phyloP scores from a whole-genome alignment of 257 asterid genomes.

The Buddleja alternifolia region DNA sequence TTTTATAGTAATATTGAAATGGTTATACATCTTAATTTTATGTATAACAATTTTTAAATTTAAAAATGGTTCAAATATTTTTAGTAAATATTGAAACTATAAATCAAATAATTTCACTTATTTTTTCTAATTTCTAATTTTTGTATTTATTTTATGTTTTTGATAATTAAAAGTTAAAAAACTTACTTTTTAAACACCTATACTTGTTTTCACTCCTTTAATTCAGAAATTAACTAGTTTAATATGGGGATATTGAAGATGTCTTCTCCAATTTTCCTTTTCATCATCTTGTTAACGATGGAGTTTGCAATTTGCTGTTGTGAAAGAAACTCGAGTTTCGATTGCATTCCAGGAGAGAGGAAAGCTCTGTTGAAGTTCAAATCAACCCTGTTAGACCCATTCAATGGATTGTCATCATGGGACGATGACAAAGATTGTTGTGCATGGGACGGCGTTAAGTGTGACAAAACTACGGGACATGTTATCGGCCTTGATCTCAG shows the following conservation, averaged over 20 bases:
- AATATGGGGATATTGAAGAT: background rate
- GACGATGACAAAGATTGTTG: background rate
- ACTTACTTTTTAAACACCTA: too few species aligned
- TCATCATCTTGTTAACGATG: background rate
- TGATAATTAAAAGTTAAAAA: too few species aligned
- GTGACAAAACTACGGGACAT: background rate
- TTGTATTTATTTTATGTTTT: too few species aligned
- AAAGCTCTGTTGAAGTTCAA: constrained; percentile 14
- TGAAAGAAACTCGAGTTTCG: background rate
- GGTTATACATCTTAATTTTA: too few species aligned
- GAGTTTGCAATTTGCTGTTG: background rate
- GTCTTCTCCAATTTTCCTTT: background rate
- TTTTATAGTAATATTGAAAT: too few species aligned
- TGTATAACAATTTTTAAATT: too few species aligned
- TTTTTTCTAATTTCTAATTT: too few species aligned
- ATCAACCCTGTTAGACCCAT: background rate
- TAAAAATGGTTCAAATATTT: too few species aligned
- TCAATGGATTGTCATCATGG: background rate
- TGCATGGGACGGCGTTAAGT: constrained; percentile 3
- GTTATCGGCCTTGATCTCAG: constrained; percentile 6
- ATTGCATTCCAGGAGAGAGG: constrained; percentile 11
- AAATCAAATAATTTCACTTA: too few species aligned
- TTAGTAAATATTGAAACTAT: too few species aligned
- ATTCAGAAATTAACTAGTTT: too few species aligned
- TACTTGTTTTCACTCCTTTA: too few species aligned